A percentile compares a stretch with the other conserved stretches of the same genome.
Evolutionary conservation across 257 asterid species (phyloP).

Genomic region (Haberlea rhodopensis): DNA sequence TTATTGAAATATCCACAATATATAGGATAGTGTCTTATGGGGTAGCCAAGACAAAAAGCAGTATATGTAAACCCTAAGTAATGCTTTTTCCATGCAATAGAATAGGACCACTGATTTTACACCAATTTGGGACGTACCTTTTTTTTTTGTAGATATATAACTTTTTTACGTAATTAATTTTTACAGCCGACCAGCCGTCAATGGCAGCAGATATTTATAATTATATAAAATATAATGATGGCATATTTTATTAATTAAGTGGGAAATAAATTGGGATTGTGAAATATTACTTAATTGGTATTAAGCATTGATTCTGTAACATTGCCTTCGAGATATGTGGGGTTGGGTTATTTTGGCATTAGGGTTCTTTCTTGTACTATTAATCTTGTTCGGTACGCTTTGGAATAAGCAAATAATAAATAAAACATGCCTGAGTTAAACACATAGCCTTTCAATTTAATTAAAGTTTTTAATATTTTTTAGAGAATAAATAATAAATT

Average conservation of each 20-base stretch:
- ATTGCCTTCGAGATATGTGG: conserved; percentile 24
- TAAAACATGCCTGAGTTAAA: too few species aligned
- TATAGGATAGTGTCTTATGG: too few species aligned
- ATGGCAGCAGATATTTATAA: conserved; percentile 1
- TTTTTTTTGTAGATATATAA: too few species aligned
- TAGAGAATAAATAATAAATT: too few species aligned
- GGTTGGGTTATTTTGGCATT: conserved; percentile 15
- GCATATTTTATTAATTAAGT: too few species aligned
- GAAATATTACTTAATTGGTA: conserved; percentile 24
- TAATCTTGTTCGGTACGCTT: too few species aligned
- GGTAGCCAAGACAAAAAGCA: too few species aligned
- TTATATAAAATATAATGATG: too few species aligned
- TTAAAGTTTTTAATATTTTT: too few species aligned
- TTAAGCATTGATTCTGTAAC: conserved; percentile 21
- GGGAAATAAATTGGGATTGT: not conserved
- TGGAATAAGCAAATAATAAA: too few species aligned
- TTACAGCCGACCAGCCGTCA: conserved; percentile 31
- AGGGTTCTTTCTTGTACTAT: not conserved
- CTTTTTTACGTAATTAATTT: conserved; percentile 7
- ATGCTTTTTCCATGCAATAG: not conserved
- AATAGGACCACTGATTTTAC: conserved; percentile 34
- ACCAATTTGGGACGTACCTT: conserved; percentile 23
- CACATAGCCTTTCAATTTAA: too few species aligned
- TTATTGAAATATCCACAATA: too few species aligned
- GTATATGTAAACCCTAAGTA: not conserved